phyloP scores from a whole-genome alignment of 1,284 basidiomycete genomes.

The Trametes sp. region DNA sequence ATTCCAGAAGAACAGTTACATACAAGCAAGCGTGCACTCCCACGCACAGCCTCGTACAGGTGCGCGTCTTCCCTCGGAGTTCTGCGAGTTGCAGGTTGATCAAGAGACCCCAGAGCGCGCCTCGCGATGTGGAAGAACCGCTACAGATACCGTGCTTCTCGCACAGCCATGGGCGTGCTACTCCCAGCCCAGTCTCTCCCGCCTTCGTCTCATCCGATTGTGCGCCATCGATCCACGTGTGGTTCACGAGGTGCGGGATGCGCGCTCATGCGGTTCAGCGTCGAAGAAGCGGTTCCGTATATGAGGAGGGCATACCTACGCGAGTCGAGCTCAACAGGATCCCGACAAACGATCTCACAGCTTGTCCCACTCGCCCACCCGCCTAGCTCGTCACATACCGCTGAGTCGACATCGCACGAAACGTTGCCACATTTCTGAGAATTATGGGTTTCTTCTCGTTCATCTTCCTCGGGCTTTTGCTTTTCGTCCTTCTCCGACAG shows the following conservation, averaged over 20 bases:
- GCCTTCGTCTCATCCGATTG: not conserved
- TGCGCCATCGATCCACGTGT: slow-evolving; percentile 7
- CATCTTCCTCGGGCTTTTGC: not conserved
- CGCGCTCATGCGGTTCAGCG: not conserved
- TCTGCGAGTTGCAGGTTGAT: not conserved
- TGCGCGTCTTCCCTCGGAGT: not conserved
- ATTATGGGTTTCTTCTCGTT: slow-evolving; percentile 4
- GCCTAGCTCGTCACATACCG: not conserved
- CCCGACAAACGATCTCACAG: not conserved
- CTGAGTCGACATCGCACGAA: not conserved
- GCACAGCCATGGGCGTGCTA: not conserved
- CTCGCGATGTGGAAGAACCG: not conserved
- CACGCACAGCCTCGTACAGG: not conserved
- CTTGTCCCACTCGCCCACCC: not conserved
- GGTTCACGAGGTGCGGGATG: not conserved
- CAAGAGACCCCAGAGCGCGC: not conserved
- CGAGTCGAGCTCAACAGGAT: not conserved
- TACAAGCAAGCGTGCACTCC: not conserved
- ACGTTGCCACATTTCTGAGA: no score
- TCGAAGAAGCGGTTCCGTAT: slow-evolving; percentile 3
- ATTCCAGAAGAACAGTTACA: no score
- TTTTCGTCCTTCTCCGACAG: slow-evolving; percentile 11
- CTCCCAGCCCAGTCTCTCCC: no score
- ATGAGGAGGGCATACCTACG: not conserved
- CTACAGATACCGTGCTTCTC: not conserved